These are phyloP conservation scores for Penicillium sp. DNA, from an alignment of 2,329 filamentous ascomycete genomes.

Conservation along the genomic window DNA sequence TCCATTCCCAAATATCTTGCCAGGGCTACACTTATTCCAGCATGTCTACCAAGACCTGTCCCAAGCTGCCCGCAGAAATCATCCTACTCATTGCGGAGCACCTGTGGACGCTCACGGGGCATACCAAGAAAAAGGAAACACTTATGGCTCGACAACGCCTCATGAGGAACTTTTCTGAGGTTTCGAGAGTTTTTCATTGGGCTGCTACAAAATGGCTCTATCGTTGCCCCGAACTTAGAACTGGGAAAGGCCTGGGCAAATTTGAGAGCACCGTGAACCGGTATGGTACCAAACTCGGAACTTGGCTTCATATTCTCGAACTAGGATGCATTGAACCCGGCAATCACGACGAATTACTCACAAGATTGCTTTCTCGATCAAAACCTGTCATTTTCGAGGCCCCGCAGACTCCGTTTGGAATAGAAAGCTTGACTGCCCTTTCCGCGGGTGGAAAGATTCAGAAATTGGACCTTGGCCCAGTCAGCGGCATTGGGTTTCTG, in stretches of 20 bases:
- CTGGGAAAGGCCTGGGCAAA: slow-evolving; percentile 50
- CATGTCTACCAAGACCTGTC: background rate
- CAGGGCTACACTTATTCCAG: background rate
- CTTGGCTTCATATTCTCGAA: slow-evolving; percentile 54
- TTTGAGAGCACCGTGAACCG: slow-evolving; percentile 58
- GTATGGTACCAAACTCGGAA: slow-evolving; percentile 45
- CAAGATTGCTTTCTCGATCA: slow-evolving; percentile 53
- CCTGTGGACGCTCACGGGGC: background rate
- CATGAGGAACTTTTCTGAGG: slow-evolving; percentile 52
- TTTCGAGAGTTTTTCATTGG: slow-evolving; percentile 58
- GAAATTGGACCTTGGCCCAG: too few relatives aligned
- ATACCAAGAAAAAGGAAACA: background rate
- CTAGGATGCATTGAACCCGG: slow-evolving; percentile 58
- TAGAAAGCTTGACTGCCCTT: slow-evolving; percentile 57
- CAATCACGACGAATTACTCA: slow-evolving; percentile 56
- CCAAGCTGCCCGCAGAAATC: slow-evolving; percentile 1
- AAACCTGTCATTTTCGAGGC: slow-evolving; percentile 56
- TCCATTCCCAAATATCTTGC: background rate
- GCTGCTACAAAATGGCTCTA: slow-evolving; percentile 54
- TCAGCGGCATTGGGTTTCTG: slow-evolving; percentile 33
- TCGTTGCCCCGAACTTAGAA: slow-evolving; percentile 48
- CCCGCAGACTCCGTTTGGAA: slow-evolving; percentile 56
- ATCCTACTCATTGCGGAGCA: background rate
- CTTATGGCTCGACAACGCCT: slow-evolving; percentile 41
- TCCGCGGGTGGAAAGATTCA: too few relatives aligned